Evolutionary conservation across 768 basidiomycete genomes (phyloP), one percentile per base, ranked within the genome.

Genomic region (Boletus edulis): DNA sequence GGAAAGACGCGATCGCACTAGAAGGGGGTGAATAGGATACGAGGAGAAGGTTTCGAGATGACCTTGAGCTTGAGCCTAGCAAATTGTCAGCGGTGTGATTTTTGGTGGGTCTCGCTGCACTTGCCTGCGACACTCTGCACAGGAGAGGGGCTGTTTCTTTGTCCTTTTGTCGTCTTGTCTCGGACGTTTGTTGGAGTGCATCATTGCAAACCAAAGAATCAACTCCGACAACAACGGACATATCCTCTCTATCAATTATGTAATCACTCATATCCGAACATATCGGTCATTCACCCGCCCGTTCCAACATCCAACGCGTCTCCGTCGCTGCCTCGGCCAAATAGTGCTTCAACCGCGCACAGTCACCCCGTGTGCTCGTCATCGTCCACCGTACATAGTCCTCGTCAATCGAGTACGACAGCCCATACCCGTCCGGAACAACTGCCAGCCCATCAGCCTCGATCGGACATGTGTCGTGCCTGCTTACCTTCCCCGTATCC

Each of bases 381-480:
- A 97, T 87, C 49, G 90, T 93, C 92, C 94, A 98, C 46, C 91
- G 84, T 52, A 98, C 82, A 60, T 87, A 86, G 48, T 85, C 73
- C 55, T 91, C 85, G 32, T 86, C 90, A 65, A 99, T 95, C 4
- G 91, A 79, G 72, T 99, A 98, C 32, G 91, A 84, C 31, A 98
- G 72, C 18, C 96, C 96, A 64, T 91, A 96, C 4, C 95, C 96
- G 59, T 96, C 92, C 1, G 84, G 80, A 0, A 97, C 94, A 29
- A 98, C 95, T 89, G 56, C 15, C 5, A 8, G 2, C 17, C 18
- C 8, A n/a, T 55, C 54, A 64, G 64, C 64, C 42, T 9, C 22
- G n/a, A 37, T 41, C 14, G 27, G 32, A 11, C 40, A 4, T 35
- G 34, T 14, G 14, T 35, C 34, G 34, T 35, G 12, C 34, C 34